These are phyloP conservation scores for Puccinia sorghi DNA, from an alignment of 1,284 basidiomycete species.

Conservation along the genomic window DNA sequence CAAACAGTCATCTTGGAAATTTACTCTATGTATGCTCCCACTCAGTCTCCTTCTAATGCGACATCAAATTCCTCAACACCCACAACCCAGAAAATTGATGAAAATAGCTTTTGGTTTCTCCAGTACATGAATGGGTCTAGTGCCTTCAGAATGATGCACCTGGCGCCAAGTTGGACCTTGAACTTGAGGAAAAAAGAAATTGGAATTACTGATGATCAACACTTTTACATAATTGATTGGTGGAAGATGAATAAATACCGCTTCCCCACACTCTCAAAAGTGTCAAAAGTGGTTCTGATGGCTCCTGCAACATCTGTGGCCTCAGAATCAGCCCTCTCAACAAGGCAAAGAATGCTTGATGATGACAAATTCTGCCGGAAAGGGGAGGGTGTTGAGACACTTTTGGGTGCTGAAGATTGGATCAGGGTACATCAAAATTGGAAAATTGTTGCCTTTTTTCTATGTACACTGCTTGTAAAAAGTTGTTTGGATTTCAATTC, in stretches of 20 bases:
- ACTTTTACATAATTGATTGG: background rate
- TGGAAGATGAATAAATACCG: constrained; percentile 3
- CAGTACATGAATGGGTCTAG: background rate
- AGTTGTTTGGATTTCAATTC: background rate
- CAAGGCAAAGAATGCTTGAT: background rate
- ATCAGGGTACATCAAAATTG: background rate
- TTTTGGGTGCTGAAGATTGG: constrained; percentile 11
- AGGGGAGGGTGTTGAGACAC: background rate
- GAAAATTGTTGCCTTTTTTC: background rate
- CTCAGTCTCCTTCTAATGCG: background rate
- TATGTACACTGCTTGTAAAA: background rate
- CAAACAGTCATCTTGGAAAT: background rate
- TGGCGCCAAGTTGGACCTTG: background rate
- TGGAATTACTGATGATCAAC: background rate
- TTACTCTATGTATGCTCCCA: background rate
- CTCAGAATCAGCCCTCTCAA: background rate
- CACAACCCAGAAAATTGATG: background rate
- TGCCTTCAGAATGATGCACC: background rate
- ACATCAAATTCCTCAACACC: background rate
- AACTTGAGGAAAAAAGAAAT: constrained; percentile 1
- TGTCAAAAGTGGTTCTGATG: background rate
- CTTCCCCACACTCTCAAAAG: constrained; percentile 4
- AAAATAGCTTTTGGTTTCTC: background rate
- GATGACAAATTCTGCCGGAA: background rate
- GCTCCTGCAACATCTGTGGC: constrained; percentile 10